These are phyloP conservation scores for Dothideomycetes sp. DNA, from an alignment of 2,329 filamentous ascomycete species.

Conservation along the genomic window DNA sequence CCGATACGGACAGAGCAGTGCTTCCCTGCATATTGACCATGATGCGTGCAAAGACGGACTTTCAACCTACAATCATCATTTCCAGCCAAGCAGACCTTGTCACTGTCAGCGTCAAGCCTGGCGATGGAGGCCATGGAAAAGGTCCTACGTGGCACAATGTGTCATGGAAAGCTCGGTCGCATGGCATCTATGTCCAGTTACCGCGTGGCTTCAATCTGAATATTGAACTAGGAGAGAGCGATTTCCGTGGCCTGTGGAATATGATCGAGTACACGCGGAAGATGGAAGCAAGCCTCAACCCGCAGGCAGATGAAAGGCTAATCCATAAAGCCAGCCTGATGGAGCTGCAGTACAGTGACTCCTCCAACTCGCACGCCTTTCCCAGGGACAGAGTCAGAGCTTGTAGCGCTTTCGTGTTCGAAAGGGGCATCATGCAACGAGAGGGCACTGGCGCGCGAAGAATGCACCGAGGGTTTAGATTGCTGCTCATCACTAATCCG, in stretches of 20 bases:
- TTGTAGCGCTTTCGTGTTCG: slow-evolving; percentile 67
- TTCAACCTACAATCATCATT: slow-evolving; percentile 60
- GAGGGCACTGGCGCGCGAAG: slow-evolving; percentile 63
- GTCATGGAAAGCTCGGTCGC: slow-evolving; percentile 60
- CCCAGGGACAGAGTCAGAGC: slow-evolving; percentile 61
- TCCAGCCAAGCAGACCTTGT: slow-evolving; percentile 71
- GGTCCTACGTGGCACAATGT: slow-evolving; percentile 75
- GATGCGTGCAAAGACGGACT: slow-evolving; percentile 56
- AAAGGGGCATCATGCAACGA: slow-evolving; percentile 54
- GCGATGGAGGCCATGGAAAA: slow-evolving; percentile 39
- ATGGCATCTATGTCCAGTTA: slow-evolving; percentile 56
- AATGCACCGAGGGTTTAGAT: too few relatives aligned
- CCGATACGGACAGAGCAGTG: slow-evolving; percentile 54
- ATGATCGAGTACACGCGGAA: slow-evolving; percentile 78
- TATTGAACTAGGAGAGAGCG: slow-evolving; percentile 60
- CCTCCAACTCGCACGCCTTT: slow-evolving; percentile 59
- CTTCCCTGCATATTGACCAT: slow-evolving; percentile 70
- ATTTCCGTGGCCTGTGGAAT: slow-evolving; percentile 68
- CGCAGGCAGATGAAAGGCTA: slow-evolving; percentile 56
- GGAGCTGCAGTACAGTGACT: slow-evolving; percentile 72
- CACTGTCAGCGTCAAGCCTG: slow-evolving; percentile 57
- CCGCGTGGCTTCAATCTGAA: slow-evolving; percentile 66
- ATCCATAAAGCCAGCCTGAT: slow-evolving; percentile 60
- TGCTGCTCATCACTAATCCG: slow-evolving; percentile 67
- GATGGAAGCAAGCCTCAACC: slow-evolving; percentile 59